These are phyloP conservation scores for Salvia miltiorrhiza DNA, from an alignment of 257 asterid species.

Conservation along the genomic window DNA sequence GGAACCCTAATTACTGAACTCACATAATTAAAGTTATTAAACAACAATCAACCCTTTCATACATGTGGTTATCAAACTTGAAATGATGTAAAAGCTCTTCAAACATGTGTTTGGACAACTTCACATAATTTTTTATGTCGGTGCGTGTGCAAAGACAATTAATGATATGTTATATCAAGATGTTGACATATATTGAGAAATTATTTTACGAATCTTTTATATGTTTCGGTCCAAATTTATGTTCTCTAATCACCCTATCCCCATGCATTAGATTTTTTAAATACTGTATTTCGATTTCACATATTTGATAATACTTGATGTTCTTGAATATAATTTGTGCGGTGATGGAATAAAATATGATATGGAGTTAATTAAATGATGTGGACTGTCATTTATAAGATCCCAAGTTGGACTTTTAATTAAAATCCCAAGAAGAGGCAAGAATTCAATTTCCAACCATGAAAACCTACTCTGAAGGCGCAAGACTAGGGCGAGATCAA, in stretches of 20 bases:
- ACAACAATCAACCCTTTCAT: constrained; percentile 26
- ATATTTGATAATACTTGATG: too few species aligned
- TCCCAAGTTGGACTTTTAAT: constrained; percentile 19
- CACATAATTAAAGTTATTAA: background rate
- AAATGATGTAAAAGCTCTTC: background rate
- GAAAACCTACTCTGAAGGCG: constrained; percentile 49
- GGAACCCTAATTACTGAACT: constrained; percentile 21
- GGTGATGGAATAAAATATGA: background rate
- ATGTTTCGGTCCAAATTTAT: background rate
- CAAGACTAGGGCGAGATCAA: constrained; percentile 35
- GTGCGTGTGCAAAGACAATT: background rate
- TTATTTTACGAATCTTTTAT: background rate
- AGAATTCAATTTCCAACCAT: constrained; percentile 36
- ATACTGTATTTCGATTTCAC: background rate
- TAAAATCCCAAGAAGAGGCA: constrained; percentile 25
- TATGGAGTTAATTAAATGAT: background rate
- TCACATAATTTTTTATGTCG: background rate
- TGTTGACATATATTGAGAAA: background rate
- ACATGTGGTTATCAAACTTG: constrained; percentile 32
- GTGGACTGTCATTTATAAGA: background rate
- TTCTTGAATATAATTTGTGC: too few species aligned
- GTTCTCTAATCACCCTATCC: background rate
- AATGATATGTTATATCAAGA: background rate
- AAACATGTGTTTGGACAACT: constrained; percentile 21
- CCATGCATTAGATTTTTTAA: background rate